Conservation (phyloP, 495 filamentous ascomycete species). For the Aspergillus affinis region DNA sequence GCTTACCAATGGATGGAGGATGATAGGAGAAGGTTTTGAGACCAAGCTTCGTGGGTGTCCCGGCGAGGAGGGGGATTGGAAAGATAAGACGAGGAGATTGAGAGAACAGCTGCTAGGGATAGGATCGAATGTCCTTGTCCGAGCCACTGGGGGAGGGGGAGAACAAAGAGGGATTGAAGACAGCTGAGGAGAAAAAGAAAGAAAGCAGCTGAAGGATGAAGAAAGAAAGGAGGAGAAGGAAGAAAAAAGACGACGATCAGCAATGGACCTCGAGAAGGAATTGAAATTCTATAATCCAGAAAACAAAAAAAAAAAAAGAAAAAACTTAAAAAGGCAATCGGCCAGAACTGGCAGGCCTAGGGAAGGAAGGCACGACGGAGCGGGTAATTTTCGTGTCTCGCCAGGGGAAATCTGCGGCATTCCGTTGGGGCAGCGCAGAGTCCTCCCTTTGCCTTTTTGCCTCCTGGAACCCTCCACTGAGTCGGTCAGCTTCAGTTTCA, state of each 20-base stretch:
- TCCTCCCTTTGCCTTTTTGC: too few species aligned
- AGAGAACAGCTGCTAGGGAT: not conserved
- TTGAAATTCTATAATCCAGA: constrained; percentile 11
- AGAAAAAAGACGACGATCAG: constrained; percentile 7
- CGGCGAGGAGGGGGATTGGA: not conserved
- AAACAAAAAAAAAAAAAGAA: constrained; percentile 11
- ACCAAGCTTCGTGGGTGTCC: constrained; percentile 9
- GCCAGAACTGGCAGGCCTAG: too few species aligned
- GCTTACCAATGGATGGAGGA: constrained; percentile 9
- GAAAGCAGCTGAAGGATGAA: constrained; percentile 9
- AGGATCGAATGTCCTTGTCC: constrained; percentile 10
- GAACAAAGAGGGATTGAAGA: too few species aligned
- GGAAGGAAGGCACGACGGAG: not conserved
- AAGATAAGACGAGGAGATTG: not conserved
- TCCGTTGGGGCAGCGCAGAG: not conserved
- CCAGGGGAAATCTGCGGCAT: not conserved
- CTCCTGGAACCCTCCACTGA: too few species aligned
- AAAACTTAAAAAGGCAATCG: constrained; percentile 3
- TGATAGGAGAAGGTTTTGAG: constrained; percentile 2
- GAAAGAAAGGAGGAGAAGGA: not conserved
- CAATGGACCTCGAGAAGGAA: constrained; percentile 2
- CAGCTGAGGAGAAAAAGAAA: constrained; percentile 13
- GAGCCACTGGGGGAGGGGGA: constrained; percentile 5
- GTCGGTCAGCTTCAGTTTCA: too few species aligned
- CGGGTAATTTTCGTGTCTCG: not conserved